Conservation (phyloP, 768 basidiomycete species). For the Phanerochaete carnosa region DNA sequence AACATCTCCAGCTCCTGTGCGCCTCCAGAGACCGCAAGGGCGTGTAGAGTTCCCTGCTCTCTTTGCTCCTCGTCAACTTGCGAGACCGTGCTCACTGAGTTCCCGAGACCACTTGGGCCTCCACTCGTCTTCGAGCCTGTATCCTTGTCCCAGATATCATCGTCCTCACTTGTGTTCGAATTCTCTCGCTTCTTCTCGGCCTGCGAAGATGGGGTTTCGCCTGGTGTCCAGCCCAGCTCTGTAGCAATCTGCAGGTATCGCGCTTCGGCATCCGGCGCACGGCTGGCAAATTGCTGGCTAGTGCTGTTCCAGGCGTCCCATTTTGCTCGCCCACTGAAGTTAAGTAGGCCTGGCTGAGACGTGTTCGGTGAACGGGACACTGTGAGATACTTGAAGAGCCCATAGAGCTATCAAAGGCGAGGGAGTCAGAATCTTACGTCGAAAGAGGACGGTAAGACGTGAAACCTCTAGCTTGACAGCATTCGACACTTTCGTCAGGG, state of each 20-base stretch:
- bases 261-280: constrained; percentile 47
- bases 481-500: constrained; percentile 54
- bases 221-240: constrained; percentile 64
- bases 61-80: constrained; percentile 28
- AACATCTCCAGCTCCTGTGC: constrained; percentile 40
- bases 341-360: constrained; percentile 71
- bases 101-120: constrained; percentile 50
- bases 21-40: constrained; percentile 59
- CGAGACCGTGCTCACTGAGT: constrained; percentile 56
- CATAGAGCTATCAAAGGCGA: constrained; percentile 60
- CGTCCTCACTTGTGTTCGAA: constrained; percentile 18
- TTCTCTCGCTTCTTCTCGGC: not conserved
- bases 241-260: constrained; percentile 69
- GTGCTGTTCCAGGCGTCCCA: constrained; percentile 79
- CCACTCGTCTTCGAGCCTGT: constrained; percentile 17
- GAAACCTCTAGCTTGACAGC: constrained; percentile 73
- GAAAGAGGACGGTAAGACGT: constrained; percentile 10
- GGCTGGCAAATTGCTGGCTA: constrained; percentile 45
- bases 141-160: constrained; percentile 44
- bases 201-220: constrained; percentile 3
- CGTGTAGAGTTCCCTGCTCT: constrained; percentile 50
- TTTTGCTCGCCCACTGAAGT: constrained; percentile 76
- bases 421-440: constrained; percentile 3
- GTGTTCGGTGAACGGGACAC: constrained; percentile 51
- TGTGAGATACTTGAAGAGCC: constrained; percentile 75